Conservation (phyloP, 805 yeast species). For the Yamadazyma tumulicola region DNA sequence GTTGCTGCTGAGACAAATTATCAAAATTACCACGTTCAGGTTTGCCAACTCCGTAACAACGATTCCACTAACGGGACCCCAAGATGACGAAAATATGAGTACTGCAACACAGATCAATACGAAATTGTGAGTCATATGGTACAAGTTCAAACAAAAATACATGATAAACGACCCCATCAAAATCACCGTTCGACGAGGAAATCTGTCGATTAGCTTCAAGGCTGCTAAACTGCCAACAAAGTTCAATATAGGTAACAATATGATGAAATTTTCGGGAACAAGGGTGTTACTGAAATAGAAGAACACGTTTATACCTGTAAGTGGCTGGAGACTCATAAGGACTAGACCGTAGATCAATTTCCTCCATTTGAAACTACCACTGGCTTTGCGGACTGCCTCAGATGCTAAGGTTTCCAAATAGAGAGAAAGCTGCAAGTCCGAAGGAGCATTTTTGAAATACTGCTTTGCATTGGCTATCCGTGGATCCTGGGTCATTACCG, state of each 20-base stretch:
- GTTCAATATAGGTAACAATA: slow-evolving; percentile 9
- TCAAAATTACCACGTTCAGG: slow-evolving; percentile 16
- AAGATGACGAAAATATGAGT: slow-evolving; percentile 15
- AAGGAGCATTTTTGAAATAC: slow-evolving; percentile 6
- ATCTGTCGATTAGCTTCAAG: slow-evolving; percentile 4
- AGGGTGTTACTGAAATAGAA: slow-evolving; percentile 25
- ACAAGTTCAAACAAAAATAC: slow-evolving; percentile 1
- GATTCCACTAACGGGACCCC: slow-evolving; percentile 33
- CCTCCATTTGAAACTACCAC: slow-evolving; percentile 5
- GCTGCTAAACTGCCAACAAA: slow-evolving; percentile 10
- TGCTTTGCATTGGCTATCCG: neutral
- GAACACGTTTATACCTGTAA: slow-evolving; percentile 31
- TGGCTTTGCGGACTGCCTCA: too few species aligned
- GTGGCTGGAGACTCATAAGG: slow-evolving; percentile 31
- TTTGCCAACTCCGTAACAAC: slow-evolving; percentile 22
- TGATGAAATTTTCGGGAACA: slow-evolving; percentile 2
- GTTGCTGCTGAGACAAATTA: slow-evolving; percentile 9
- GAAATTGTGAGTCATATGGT: slow-evolving; percentile 2
- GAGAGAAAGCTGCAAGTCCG: neutral
- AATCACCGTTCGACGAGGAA: slow-evolving; percentile 7
- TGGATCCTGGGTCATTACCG: slow-evolving; percentile 7
- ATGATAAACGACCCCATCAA: slow-evolving; percentile 6
- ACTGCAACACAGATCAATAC: slow-evolving; percentile 5
- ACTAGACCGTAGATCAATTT: slow-evolving; percentile 18
- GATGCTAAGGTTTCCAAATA: neutral